Conservation (phyloP, 2,329 filamentous ascomycete species). For the Akanthomyces lecanii region DNA sequence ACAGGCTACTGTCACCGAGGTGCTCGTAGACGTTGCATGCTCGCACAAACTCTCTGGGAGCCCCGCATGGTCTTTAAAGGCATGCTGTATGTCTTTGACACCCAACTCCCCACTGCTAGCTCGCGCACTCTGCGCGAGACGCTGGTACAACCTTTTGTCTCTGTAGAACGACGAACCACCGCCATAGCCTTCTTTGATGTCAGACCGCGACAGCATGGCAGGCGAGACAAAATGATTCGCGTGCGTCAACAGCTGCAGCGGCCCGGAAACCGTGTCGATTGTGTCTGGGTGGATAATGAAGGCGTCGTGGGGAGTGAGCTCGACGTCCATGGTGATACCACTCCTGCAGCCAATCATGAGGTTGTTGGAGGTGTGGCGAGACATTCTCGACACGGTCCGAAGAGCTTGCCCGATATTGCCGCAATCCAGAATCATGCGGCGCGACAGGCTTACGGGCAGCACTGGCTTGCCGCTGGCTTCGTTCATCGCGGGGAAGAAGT, state of each 20-base stretch:
- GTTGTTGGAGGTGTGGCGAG: slow-evolving; percentile 27
- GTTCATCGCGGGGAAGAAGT: slow-evolving; percentile 22
- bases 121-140: slow-evolving; percentile 17
- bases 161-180: slow-evolving; percentile 15
- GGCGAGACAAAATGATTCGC: slow-evolving; percentile 26
- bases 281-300: slow-evolving; percentile 19
- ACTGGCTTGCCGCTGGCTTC: slow-evolving; percentile 13
- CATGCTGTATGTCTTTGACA: slow-evolving; percentile 15
- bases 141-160: slow-evolving; percentile 23
- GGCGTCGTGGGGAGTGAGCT: slow-evolving; percentile 24
- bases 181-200: slow-evolving; percentile 20
- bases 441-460: slow-evolving; percentile 24
- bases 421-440: slow-evolving; percentile 25
- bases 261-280: neutral
- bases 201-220: slow-evolving; percentile 20
- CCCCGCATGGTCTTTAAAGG: slow-evolving; percentile 24
- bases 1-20: slow-evolving; percentile 22
- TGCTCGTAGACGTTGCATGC: slow-evolving; percentile 19
- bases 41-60: slow-evolving; percentile 23
- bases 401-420: slow-evolving; percentile 20
- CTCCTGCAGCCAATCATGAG: slow-evolving; percentile 21
- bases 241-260: slow-evolving; percentile 21
- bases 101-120: neutral
- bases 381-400: slow-evolving; percentile 17
- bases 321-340: slow-evolving; percentile 24